phyloP scores from a whole-genome alignment of 805 yeast species.

The Candida endomychidarum region DNA sequence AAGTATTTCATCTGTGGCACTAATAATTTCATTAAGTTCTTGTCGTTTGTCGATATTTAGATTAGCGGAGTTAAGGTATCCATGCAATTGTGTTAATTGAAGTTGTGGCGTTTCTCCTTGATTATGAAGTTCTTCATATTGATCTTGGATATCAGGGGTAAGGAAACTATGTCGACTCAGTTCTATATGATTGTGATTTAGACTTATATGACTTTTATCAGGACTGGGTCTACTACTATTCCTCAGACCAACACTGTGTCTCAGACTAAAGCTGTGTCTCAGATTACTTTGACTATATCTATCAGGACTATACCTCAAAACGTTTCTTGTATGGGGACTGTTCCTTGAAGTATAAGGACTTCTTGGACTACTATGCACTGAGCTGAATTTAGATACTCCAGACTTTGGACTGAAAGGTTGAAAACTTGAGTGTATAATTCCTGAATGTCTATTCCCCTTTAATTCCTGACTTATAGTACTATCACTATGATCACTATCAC shows the following conservation, averaged over 20 bases:
- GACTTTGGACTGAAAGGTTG: no score
- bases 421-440: no score
- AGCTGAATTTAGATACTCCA: background rate
- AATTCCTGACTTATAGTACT: no score
- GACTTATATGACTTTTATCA: background rate
- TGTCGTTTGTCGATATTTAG: conserved; percentile 4
- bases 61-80: conserved; percentile 17
- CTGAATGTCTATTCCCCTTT: no score
- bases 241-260: background rate
- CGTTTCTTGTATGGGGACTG: no score
- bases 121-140: no score
- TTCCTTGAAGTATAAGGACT: no score
- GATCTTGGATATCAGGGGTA: no score
- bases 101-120: conserved; percentile 14
- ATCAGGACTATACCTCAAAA: no score
- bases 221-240: background rate
- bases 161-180: no score
- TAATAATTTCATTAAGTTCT: conserved; percentile 17
- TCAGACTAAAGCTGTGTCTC: background rate
- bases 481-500: background rate
- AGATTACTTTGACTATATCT: conserved; percentile 3
- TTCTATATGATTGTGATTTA: no score
- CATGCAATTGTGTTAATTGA: conserved; percentile 16
- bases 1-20: conserved; percentile 15
- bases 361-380: background rate